Evolutionary conservation across 1,284 basidiomycete genomes (phyloP), one percentile per base, ranked within the genome.

Genomic region (Ceratobasidium papillatum): DNA sequence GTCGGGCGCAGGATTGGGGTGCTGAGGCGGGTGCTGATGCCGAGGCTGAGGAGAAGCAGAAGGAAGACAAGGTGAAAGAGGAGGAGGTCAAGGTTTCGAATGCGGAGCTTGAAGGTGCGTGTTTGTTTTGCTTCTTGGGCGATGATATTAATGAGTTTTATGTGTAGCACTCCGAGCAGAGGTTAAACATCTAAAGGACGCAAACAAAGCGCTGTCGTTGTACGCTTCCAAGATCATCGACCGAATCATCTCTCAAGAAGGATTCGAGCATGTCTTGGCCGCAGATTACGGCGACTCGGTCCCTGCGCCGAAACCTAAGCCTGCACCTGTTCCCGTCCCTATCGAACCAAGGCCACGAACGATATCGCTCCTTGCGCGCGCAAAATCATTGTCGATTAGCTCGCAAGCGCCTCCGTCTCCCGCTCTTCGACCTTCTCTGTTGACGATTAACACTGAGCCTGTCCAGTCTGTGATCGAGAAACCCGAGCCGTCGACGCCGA

Each of bases 181-280:
- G 82, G 90, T 97, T 80, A 96, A 96, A 83, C 90, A 89, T 51
- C 88, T 98, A 81, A 94, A 93, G 81, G 96, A 98, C 81, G 94
- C 94, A 59, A 98, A 98, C 86, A 96, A 96, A 81, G 95, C 95
- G 0, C 85, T 98, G 12, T 94, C 94, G 19, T 84, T 98, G 27
- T 98, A 98, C 81, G 95, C 96, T 22, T 95, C 94, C 72, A 98
- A 98, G 86, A 98, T 98, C 79, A 92, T 98, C 79, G 95, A 98
- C 84, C 90, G 95, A 71, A 97, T 98, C 81, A 95, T 97, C 77
- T 89, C 94, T 2, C 90, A 94, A 80, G 95, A 96, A 82, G 96
- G 95, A 36, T 97, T 95, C 82, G 96, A 98, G 82, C 93, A 96
- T 79, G 91, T 98, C 71, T 88, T 98, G 34, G 92, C 95, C 27